A percentile compares a stretch with the other conserved stretches of the same genome.
Evolutionary conservation across 2,329 filamentous ascomycete species (phyloP).

Genomic region (Whalleya microplaca): DNA sequence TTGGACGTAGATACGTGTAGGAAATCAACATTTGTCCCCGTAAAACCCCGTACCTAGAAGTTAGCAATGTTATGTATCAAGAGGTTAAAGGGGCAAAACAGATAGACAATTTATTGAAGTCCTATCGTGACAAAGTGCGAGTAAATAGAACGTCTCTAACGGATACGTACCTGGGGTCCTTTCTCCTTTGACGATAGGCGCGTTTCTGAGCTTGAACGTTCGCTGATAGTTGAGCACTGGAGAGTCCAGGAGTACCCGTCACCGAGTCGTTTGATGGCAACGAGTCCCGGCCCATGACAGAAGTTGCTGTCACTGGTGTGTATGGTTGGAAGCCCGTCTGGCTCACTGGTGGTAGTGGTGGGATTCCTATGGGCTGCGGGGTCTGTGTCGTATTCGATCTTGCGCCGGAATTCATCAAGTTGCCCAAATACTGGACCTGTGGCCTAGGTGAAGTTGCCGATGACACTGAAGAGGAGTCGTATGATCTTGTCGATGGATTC

Average conservation of each 20-base stretch:
- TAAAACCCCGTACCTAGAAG: slow-evolving; percentile 23
- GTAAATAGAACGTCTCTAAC: not conserved
- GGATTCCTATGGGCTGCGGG: slow-evolving; percentile 58
- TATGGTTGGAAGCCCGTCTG: slow-evolving; percentile 55
- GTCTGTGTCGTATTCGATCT: slow-evolving; percentile 53
- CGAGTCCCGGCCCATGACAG: slow-evolving; percentile 62
- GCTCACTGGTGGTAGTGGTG: slow-evolving; percentile 52
- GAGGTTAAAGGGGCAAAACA: not conserved
- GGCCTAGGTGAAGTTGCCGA: slow-evolving; percentile 64
- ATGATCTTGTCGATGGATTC: slow-evolving; percentile 63
- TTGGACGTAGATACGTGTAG: not conserved
- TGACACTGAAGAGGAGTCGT: slow-evolving; percentile 67
- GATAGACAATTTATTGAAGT: not conserved
- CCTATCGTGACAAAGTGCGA: not conserved
- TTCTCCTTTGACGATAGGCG: slow-evolving; percentile 91
- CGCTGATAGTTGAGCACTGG: slow-evolving; percentile 45
- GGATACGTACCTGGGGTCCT: slow-evolving; percentile 71
- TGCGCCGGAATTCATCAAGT: slow-evolving; percentile 55
- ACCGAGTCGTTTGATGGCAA: slow-evolving; percentile 62
- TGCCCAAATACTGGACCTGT: slow-evolving; percentile 55
- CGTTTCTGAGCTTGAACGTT: slow-evolving; percentile 79
- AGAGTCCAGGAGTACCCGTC: slow-evolving; percentile 55
- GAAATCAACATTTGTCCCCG: slow-evolving; percentile 16
- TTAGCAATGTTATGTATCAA: slow-evolving; percentile 16
- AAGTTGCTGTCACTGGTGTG: slow-evolving; percentile 52